These are phyloP conservation scores for Athelia psychrophila DNA, from an alignment of 1,284 basidiomycete genomes.

Conservation along the genomic window DNA sequence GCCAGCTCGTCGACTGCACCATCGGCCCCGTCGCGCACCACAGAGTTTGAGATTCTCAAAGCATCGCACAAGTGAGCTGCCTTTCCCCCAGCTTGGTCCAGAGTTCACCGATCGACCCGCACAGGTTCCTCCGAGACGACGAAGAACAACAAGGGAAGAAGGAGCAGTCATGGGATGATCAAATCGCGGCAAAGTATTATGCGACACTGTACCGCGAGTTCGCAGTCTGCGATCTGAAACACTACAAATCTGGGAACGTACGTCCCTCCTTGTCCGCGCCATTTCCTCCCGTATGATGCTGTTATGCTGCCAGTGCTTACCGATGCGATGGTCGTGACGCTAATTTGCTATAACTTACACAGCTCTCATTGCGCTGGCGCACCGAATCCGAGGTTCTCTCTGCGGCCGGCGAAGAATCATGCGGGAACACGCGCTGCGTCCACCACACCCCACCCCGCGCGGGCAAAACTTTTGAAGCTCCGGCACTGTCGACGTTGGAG, in stretches of 20 bases:
- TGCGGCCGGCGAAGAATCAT: conserved; percentile 81
- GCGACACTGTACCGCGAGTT: conserved; percentile 85
- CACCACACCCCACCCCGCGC: conserved; percentile 48
- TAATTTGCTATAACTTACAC: conserved; percentile 4
- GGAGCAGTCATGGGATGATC: conserved; percentile 69
- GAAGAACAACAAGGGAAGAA: conserved; percentile 23
- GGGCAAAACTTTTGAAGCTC: conserved; percentile 10
- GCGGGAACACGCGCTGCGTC: conserved; percentile 82
- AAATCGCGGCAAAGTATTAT: conserved; percentile 86
- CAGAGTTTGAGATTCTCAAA: conserved; percentile 68
- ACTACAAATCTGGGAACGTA: conserved; percentile 88
- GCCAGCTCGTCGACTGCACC: too few species aligned
- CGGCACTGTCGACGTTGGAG: conserved; percentile 66
- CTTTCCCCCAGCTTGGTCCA: conserved; percentile 2
- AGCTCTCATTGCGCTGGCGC: conserved; percentile 90
- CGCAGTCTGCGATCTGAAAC: conserved; percentile 90
- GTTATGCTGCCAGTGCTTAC: neutral
- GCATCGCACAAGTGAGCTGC: conserved; percentile 53
- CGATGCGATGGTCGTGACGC: neutral
- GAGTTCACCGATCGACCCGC: neutral
- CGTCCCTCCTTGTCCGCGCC: conserved; percentile 16
- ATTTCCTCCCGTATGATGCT: neutral
- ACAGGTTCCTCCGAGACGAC: conserved; percentile 77
- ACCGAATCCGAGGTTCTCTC: conserved; percentile 86
- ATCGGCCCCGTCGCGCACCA: conserved; percentile 6